Percentiles rank a stretch among this genome's conserved stretches.
phyloP scores from a whole-genome alignment of 1,139 yeast species.

The Trichomonascaceae sp. region DNA sequence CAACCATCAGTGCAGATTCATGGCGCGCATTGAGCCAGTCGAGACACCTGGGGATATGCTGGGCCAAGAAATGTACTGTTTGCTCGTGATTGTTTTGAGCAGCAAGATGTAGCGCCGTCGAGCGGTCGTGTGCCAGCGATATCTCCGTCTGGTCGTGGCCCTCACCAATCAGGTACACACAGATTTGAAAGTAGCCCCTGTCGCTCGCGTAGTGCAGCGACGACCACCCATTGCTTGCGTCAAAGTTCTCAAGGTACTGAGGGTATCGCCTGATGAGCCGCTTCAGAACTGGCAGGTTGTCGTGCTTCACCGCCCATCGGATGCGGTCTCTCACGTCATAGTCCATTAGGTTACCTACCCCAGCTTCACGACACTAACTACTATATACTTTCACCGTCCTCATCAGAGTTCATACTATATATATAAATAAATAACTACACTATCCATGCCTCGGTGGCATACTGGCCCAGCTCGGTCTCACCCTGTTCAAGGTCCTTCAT shows the following conservation, averaged over 20 bases:
- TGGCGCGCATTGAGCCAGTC: conserved; percentile 44
- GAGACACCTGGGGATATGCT: conserved; percentile 58
- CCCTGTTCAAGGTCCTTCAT: not conserved
- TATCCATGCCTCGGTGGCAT: not conserved
- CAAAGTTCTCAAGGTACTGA: conserved; percentile 60
- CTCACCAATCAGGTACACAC: conserved; percentile 39
- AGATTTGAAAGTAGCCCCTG: conserved; percentile 66
- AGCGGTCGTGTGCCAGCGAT: conserved; percentile 46
- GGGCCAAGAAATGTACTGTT: conserved; percentile 68
- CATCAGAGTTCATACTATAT: no score
- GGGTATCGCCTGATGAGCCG: conserved; percentile 65
- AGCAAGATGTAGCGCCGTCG: conserved; percentile 70
- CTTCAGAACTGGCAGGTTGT: conserved; percentile 59
- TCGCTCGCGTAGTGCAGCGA: conserved; percentile 79
- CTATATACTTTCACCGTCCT: no score
- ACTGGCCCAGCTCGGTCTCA: not conserved
- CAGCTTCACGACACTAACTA: no score
- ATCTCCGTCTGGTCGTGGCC: conserved; percentile 40
- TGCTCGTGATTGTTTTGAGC: conserved; percentile 59
- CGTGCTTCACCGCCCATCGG: conserved; percentile 59
- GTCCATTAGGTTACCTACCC: no score
- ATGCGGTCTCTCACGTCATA: conserved; percentile 33
- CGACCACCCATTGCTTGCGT: conserved; percentile 72
- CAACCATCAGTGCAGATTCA: conserved; percentile 56
- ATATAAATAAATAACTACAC: not conserved